Conservation (phyloP, 176 grass and related monocot genomes). For the Avena insularis region DNA sequence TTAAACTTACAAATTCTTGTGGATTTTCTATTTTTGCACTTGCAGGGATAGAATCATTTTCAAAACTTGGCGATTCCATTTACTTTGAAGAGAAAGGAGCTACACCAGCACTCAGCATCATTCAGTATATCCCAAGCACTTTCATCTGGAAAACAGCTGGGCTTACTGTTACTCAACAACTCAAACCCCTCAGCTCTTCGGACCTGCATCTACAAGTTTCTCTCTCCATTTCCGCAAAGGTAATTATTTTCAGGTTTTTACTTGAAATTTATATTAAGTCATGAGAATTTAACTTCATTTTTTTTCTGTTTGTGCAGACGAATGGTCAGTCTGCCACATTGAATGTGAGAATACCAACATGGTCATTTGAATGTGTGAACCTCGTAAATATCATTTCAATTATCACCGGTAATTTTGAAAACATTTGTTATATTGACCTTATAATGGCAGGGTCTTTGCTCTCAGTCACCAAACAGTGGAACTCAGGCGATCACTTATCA, state of each 20-base stretch:
- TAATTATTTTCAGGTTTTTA: slow-evolving; percentile 33
- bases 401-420: not conserved
- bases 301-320: slow-evolving; percentile 52
- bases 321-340: slow-evolving; percentile 63
- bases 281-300: slow-evolving; percentile 23
- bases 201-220: slow-evolving; percentile 67
- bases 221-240: slow-evolving; percentile 60
- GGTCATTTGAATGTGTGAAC: slow-evolving; percentile 47
- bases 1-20: not conserved
- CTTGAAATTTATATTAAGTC: not conserved
- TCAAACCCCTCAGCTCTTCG: slow-evolving; percentile 57
- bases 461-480: slow-evolving; percentile 72
- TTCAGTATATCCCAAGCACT: slow-evolving; percentile 83
- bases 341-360: slow-evolving; percentile 84
- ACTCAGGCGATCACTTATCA: slow-evolving; percentile 65
- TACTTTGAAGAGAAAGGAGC: slow-evolving; percentile 92
- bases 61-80: slow-evolving; percentile 95
- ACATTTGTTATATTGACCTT: slow-evolving; percentile 21
- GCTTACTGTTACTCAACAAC: slow-evolving; percentile 65
- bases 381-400: not conserved
- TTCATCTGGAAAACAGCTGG: slow-evolving; percentile 76
- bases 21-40: slow-evolving; percentile 19
- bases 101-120: slow-evolving; percentile 65
- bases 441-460: slow-evolving; percentile 71
- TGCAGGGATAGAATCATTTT: slow-evolving; percentile 93